A percentile compares a stretch with the other conserved stretches of the same genome.
Conservation (phyloP, 2,329 filamentous ascomycete genomes). For the Furcasterigmium sp. region DNA sequence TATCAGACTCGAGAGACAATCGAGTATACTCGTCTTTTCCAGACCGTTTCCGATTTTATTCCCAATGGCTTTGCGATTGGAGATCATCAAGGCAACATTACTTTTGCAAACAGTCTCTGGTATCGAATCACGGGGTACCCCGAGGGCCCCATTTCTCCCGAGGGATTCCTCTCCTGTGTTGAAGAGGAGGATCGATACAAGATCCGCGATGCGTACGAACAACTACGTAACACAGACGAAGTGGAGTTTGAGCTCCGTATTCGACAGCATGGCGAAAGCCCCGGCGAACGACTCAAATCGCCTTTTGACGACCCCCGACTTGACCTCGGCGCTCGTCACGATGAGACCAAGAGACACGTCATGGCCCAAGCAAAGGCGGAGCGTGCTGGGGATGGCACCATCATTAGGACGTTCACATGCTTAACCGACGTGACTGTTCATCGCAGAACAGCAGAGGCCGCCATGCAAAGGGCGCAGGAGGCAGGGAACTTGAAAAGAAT, state of each 20-base stretch:
- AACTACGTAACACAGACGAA: constrained; percentile 28
- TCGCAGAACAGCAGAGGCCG: constrained; percentile 42
- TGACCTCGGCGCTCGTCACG: constrained; percentile 19
- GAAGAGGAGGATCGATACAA: constrained; percentile 39
- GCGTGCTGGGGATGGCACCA: constrained; percentile 32
- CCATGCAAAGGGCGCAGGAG: constrained; percentile 42
- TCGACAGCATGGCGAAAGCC: constrained; percentile 11
- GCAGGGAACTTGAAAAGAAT: constrained; percentile 49
- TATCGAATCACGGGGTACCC: constrained; percentile 44
- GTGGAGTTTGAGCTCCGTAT: constrained; percentile 44
- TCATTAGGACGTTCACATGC: constrained; percentile 41
- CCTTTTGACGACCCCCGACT: constrained; percentile 10
- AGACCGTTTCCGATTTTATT: constrained; percentile 66
- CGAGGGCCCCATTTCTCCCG: constrained; percentile 21
- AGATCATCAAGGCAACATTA: constrained; percentile 57
- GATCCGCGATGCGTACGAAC: constrained; percentile 34
- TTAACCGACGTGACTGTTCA: constrained; percentile 46
- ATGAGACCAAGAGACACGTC: constrained; percentile 34
- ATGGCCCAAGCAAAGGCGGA: constrained; percentile 43
- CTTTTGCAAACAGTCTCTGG: constrained; percentile 67
- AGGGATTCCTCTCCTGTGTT: constrained; percentile 37
- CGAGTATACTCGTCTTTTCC: constrained; percentile 60
- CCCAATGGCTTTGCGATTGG: constrained; percentile 72
- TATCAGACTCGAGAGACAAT: constrained; percentile 44
- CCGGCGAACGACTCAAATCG: constrained; percentile 3